Base-by-base conservation (phyloP, 192 early-diverging fungal genomes). In the Linnemannia zychae region DNA sequence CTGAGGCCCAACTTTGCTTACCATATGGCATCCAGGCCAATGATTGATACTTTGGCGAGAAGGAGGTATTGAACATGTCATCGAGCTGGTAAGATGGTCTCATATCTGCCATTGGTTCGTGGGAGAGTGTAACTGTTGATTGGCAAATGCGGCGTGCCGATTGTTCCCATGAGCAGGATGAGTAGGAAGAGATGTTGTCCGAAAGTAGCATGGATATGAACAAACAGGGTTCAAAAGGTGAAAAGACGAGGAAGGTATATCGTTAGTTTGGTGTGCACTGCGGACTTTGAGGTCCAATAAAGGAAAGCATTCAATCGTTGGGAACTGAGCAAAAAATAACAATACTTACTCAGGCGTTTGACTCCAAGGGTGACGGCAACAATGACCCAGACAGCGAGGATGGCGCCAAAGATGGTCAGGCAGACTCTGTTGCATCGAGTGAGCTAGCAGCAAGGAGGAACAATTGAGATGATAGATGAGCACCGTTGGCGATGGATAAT, bases 21-120 rank as follows among this genome's bases (percentile, higher is more conserved):
- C 83, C 83, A 79, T 79, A 85, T n/a, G 83, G 77, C 83, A 85
- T 85, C 83, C 83, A 85, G 0, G 77, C 83, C 7, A 85, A 60
- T 7, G 77, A 66, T 49, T 76, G 77, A 31, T 37, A 46, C 74
- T 60, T 79, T 49, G 83, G 83, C 4, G 77, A 12, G 47, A 79
- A 85, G 17, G 83, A 79, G 15, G 49, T 47, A 17, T 85, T 85
- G 83, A 85, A 85, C 83, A 85, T 85, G 63, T 85, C 77, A 44
- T 85, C 83, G 13, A 85, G 72, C 12, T 57, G 68, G 31, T 72
- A 85, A 0, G 78, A 76, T 18, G 77, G 83, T 9, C 78, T 69
- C 83, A 85, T 85, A 49, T 85, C 78, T 11, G 18, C 44, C 75
- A 79, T 77, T 17, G 40, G 47, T 36, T 66, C 57, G 17, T 76